Conservation (phyloP, 108 stramenopile species). For the Cyclotella kingstonii region DNA sequence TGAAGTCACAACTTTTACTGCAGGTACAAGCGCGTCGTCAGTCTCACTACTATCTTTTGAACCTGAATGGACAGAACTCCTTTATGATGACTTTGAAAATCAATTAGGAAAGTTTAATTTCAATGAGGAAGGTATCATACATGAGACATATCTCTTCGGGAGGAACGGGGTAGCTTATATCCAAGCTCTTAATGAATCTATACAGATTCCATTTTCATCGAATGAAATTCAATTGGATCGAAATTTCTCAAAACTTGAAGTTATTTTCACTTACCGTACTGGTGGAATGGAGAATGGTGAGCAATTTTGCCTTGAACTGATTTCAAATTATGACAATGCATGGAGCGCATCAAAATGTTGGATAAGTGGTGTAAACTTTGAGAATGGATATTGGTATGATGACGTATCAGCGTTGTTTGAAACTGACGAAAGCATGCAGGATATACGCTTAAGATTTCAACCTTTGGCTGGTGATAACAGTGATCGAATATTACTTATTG, state of each 20-base stretch:
- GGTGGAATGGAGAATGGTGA: constrained; percentile 1
- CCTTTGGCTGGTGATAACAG: not conserved
- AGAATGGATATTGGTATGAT: constrained; percentile 8
- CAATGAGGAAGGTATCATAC: constrained; percentile 3
- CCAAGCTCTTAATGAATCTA: not conserved
- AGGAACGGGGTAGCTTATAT: constrained; percentile 13
- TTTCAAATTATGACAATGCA: not conserved
- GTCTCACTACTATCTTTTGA: not conserved
- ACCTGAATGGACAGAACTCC: constrained; percentile 9
- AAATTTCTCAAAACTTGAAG: not conserved
- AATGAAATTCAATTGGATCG: not conserved
- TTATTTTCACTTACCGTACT: not conserved
- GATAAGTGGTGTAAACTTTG: constrained; percentile 9
- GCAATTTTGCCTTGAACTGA: not conserved
- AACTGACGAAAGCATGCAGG: not conserved
- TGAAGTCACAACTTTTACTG: constrained; percentile 11
- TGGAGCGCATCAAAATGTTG: constrained; percentile 13
- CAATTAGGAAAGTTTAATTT: constrained; percentile 14
- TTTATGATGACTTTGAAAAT: constrained; percentile 16
- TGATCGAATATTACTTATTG: not conserved
- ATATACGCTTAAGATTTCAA: not conserved
- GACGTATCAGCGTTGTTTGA: not conserved
- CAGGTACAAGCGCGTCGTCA: not conserved
- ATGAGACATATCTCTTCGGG: constrained; percentile 4
- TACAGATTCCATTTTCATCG: not conserved